Evolutionary conservation across 164 flowering plant genomes (phyloP), one percentile per base, ranked within the genome.

Genomic region (Umbellularia californica): DNA sequence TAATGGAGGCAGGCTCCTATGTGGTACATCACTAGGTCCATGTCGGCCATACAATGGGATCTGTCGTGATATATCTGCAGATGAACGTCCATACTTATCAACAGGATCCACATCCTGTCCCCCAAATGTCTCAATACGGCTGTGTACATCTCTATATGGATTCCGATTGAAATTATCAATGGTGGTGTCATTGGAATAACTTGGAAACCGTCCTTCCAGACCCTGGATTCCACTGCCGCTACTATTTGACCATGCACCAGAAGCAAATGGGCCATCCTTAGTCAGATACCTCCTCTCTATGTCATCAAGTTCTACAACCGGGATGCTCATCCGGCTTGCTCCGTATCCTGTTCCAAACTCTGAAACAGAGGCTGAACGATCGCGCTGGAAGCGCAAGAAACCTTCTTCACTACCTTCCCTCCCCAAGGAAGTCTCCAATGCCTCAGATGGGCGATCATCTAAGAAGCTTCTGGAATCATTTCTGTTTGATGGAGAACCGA

Each of bases 41-140:
- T 70, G 84, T 14, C 55, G 82, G 24, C 88, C 88, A 77, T 77
- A 87, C 27, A 68, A 68, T 47, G 23, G 86, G 66, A 78, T 72
- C 9, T 71, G 87, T 27, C 76, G 27, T 50, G 77, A 73, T 23
- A 69, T 22, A 23, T 77, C 80, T 1, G 51, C 14, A 12, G 65
- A 78, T 41, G 47, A 41, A 2, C 71, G 60, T 74, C 71, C 79
- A 47, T 50, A 75, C 28, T 72, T 66, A 35, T 9, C 60, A 55
- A 55, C 60, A 55, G 60, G 60, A 55, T 41, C 47, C 47, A 41
- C 47, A 41, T 41, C 47, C 47, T 41, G 47, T 9, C 68, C 75
- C 33, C 60, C 60, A 55, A 15, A 55, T 20, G 5, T 13, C 19
- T 67, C 69, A 28, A 30, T n/a, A 7, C 15, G 9, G 19, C 72